phyloP scores from a whole-genome alignment of 2,329 filamentous ascomycete genomes.

The Cadophora malorum region DNA sequence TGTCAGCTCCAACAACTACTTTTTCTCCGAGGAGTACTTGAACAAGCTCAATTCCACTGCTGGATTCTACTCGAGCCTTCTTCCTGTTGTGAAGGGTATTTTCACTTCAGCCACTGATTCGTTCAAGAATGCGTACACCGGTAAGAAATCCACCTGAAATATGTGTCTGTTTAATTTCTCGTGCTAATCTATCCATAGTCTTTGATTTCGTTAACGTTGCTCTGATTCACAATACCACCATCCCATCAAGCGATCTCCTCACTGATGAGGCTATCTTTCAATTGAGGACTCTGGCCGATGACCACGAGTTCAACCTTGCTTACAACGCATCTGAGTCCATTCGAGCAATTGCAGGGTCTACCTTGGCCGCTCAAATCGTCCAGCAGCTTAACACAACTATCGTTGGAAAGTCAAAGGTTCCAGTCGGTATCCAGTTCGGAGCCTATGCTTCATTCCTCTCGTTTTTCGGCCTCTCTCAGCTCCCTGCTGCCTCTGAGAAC shows the following conservation, averaged over 20 bases:
- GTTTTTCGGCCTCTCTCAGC: conserved; percentile 65
- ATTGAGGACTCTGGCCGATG: conserved; percentile 76
- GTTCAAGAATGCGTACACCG: conserved; percentile 67
- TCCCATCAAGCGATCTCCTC: conserved; percentile 65
- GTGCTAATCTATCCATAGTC: conserved; percentile 47
- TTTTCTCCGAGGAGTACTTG: conserved; percentile 55
- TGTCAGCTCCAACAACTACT: conserved; percentile 61
- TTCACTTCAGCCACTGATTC: conserved; percentile 53
- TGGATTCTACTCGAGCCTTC: conserved; percentile 62
- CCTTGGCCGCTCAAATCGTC: conserved; percentile 60
- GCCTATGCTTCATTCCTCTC: conserved; percentile 67
- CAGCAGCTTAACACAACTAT: conserved; percentile 60
- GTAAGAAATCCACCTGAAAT: conserved; percentile 49
- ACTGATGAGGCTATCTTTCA: conserved; percentile 64
- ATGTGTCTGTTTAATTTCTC: neutral
- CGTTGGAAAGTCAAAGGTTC: conserved; percentile 50
- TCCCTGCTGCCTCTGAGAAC: conserved; percentile 58
- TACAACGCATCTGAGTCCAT: conserved; percentile 77
- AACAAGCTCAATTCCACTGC: conserved; percentile 56
- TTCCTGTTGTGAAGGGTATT: conserved; percentile 61
- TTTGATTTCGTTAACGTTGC: conserved; percentile 67
- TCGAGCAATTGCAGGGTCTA: conserved; percentile 63
- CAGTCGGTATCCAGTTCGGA: conserved; percentile 62
- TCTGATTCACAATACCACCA: conserved; percentile 64
- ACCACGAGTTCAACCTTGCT: conserved; percentile 82